These are phyloP conservation scores for Erythrobasidium yunnanense DNA, from an alignment of 768 basidiomycete species.

Conservation along the genomic window DNA sequence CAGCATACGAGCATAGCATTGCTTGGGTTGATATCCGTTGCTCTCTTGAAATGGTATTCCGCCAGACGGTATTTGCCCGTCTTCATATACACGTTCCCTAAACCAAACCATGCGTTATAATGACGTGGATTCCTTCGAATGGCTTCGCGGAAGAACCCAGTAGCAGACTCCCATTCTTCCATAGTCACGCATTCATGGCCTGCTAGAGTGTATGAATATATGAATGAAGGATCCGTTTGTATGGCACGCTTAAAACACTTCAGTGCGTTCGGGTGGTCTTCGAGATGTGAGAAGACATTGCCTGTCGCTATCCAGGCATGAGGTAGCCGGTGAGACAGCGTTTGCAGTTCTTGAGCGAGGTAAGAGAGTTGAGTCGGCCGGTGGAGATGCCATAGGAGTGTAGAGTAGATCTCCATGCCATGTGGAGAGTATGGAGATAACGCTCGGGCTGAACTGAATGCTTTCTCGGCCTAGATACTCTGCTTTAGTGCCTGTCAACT, in stretches of 20 bases:
- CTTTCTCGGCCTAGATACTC: conserved; percentile 87
- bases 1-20: conserved; percentile 94
- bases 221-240: conserved; percentile 71
- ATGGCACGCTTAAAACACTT: conserved; percentile 86
- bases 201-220: conserved; percentile 85
- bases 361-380: conserved; percentile 73
- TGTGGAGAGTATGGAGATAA: conserved; percentile 78
- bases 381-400: conserved; percentile 87
- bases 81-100: conserved; percentile 89
- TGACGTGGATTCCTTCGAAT: conserved; percentile 82
- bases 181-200: conserved; percentile 88
- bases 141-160: conserved; percentile 82
- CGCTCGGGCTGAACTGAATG: conserved; percentile 67
- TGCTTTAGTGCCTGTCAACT: too few relatives aligned
- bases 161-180: conserved; percentile 85
- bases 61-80: conserved; percentile 86
- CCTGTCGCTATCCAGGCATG: conserved; percentile 95
- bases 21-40: conserved; percentile 79
- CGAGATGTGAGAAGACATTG: conserved; percentile 87
- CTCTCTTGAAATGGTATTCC: conserved; percentile 91
- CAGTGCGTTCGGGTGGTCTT: conserved; percentile 83
- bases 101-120: conserved; percentile 99
- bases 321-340: conserved; percentile 66
- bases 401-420: conserved; percentile 95
- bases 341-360: conserved; percentile 81